Conservation (phyloP, 176 grass and related monocot genomes). For the Chrysopogon serrulatus region DNA sequence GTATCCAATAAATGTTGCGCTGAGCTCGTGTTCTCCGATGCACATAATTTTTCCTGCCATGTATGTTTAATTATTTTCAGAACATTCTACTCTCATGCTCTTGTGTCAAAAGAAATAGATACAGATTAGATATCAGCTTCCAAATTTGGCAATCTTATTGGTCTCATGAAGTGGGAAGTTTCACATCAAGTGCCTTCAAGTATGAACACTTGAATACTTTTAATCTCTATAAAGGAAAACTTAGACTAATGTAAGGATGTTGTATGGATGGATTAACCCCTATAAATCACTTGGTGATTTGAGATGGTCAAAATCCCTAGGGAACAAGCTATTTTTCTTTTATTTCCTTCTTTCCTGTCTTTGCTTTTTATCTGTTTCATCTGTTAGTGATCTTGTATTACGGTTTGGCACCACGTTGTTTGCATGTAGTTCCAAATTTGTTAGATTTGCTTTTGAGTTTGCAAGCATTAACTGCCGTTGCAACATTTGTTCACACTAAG, state of each 20-base stretch:
- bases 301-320: background rate
- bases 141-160: conserved; percentile 3
- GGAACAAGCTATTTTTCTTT: background rate
- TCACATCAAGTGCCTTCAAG: conserved; percentile 8
- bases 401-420: background rate
- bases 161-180: conserved; percentile 19
- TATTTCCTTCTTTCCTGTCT: background rate
- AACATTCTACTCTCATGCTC: conserved; percentile 16
- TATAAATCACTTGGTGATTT: too few species aligned
- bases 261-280: too few species aligned
- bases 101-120: background rate
- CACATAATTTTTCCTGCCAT: background rate
- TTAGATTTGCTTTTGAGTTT: conserved; percentile 11
- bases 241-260: background rate
- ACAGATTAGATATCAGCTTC: conserved; percentile 1
- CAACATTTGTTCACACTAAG: background rate
- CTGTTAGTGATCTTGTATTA: background rate
- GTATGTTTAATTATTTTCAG: background rate
- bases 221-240: background rate
- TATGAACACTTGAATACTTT: background rate
- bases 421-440: background rate
- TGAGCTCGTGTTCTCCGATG: background rate
- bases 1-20: background rate
- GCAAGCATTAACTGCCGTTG: background rate
- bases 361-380: background rate